Evolutionary conservation across 2,329 filamentous ascomycete genomes (phyloP).

Genomic region (Karstenula rhodostoma): DNA sequence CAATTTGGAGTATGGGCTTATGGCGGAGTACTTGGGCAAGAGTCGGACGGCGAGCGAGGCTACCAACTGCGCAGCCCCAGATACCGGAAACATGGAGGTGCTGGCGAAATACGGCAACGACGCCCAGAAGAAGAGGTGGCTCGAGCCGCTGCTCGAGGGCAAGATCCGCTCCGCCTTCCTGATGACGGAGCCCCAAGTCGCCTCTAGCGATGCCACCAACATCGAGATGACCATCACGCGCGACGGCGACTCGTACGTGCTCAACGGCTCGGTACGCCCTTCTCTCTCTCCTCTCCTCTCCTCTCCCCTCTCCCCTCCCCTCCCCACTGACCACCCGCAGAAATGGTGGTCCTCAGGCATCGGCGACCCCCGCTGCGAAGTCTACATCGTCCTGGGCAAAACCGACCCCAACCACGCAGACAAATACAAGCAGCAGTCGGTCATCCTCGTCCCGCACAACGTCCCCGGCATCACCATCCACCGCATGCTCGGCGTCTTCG

Average conservation of each 20-base stretch:
- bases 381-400: constrained; percentile 98
- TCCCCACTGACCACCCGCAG: constrained; percentile 51
- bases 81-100: constrained; percentile 97
- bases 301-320: constrained; percentile 25
- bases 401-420: constrained; percentile 77
- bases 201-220: constrained; percentile 91
- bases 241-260: constrained; percentile 86
- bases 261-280: constrained; percentile 83
- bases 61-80: constrained; percentile 87
- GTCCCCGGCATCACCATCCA: constrained; percentile 89
- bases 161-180: constrained; percentile 89
- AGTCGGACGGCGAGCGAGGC: constrained; percentile 75
- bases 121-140: constrained; percentile 83
- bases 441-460: constrained; percentile 83
- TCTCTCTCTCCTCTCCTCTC: not conserved
- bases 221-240: constrained; percentile 83
- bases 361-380: constrained; percentile 87
- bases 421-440: constrained; percentile 89
- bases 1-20: constrained; percentile 96
- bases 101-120: constrained; percentile 90
- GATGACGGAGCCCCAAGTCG: constrained; percentile 92
- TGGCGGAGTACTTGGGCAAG: constrained; percentile 95
- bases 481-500: constrained; percentile 92
- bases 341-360: constrained; percentile 99
- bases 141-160: constrained; percentile 81